Base-by-base conservation (phyloP, 352 stramenopile species). In the Phytopythium delawarense region DNA sequence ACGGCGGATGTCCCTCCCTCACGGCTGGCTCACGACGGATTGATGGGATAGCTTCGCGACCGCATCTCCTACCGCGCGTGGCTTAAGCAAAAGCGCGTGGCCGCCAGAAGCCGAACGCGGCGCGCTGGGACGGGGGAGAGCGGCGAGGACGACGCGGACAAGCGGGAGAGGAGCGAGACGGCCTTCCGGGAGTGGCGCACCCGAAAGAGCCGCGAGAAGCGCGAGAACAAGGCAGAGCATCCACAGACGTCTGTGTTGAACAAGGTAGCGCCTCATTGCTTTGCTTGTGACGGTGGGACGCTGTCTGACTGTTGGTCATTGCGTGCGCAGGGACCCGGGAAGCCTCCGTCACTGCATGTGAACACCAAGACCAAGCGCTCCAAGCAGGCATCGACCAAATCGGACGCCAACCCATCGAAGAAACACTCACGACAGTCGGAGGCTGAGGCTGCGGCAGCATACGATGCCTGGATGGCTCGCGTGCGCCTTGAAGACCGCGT, bases 281-380 rank as follows among this genome's bases (percentile, higher is more conserved):
- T 3, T 12, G 11, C 16, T 18, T 7, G 2, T 32, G 51, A 39
- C 28, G 30, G 21, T 45, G 35, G 23, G 12, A 20, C 46, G 46
- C 7, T 37, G 46, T 35, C 46, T 53, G 23, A 53, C 46, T 20
- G 25, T 0, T 53, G 13, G 34, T 35, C 0, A 0, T 28, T 34
- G 52, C 9, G 28, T 44, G 7, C 7, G 55, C 9, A 49, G 21
- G 21, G 2, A 4, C 18, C 4, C 1, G 48, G 49, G 20, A 88
- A 88, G 57, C 76, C 78, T 37, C 57, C 70, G 25, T 88, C 78
- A 12, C 48, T 79, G 28, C 79, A 88, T 28, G 76, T 88, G 7
- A 88, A 88, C 25, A 75, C 75, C 0, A 72, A 68, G 21, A 62
- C 51, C 8, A 77, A 74, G 35, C 34, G 69, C 25, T 7, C 30